Evolutionary conservation across 768 basidiomycete species (phyloP).

Genomic region (Serendipita sp.): DNA sequence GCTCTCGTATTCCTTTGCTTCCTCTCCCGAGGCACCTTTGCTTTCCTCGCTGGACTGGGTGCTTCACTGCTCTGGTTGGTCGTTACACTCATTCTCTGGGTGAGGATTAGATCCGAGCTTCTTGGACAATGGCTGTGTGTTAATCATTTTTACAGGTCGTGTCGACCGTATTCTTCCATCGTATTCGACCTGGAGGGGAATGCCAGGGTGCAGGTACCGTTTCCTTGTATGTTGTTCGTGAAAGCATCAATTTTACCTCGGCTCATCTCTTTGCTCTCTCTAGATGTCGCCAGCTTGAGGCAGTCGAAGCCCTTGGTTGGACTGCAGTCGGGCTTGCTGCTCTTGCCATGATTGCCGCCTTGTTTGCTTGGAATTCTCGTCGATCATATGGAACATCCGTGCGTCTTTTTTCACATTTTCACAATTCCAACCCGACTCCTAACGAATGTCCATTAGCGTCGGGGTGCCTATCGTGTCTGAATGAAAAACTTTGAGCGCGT

Average conservation of each 20-base stretch:
- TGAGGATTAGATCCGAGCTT: not conserved
- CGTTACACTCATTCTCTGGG: conserved; percentile 9
- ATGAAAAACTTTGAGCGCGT: not conserved
- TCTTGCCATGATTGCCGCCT: conserved; percentile 1
- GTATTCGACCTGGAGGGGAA: conserved; percentile 1
- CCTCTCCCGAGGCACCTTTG: not conserved
- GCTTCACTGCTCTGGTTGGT: conserved; percentile 8
- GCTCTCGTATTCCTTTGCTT: not conserved
- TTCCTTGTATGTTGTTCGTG: conserved; percentile 4
- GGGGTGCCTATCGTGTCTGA: not conserved
- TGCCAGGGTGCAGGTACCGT: not conserved
- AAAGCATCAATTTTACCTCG: not conserved
- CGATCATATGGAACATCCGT: conserved; percentile 4
- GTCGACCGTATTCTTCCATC: conserved; percentile 1
- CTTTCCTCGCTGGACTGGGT: conserved; percentile 7
- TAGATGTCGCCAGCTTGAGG: conserved; percentile 10
- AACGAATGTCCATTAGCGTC: not conserved
- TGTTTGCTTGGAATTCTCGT: conserved; percentile 5
- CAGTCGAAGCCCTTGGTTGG: conserved; percentile 10
- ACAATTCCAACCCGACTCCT: not conserved
- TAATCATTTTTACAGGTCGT: not conserved
- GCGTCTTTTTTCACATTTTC: not conserved
- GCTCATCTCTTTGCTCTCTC: not conserved
- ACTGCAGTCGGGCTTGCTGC: conserved; percentile 8
- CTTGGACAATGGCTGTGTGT: not conserved